These are phyloP conservation scores for Tolypocladium album DNA, from an alignment of 2,329 filamentous ascomycete species.

Conservation along the genomic window DNA sequence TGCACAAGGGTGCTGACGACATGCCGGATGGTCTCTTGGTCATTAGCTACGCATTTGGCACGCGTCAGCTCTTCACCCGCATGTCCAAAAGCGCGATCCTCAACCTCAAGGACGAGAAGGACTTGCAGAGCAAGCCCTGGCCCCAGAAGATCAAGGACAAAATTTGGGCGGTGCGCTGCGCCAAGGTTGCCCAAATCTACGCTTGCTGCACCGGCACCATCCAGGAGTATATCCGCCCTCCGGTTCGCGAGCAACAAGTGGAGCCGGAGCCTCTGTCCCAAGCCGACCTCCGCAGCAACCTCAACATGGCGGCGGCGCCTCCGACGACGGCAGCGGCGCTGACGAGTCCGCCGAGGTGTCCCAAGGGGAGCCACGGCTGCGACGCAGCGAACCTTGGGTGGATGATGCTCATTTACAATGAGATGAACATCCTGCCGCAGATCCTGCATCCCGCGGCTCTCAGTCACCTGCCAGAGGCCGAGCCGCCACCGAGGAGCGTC, in stretches of 20 bases:
- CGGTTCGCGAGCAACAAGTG: conserved; percentile 10
- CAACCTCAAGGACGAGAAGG: conserved; percentile 30
- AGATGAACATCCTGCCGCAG: conserved; percentile 31
- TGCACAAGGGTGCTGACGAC: conserved; percentile 33
- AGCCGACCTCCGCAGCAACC: conserved; percentile 9
- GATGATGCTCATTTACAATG: conserved; percentile 39
- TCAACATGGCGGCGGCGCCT: conserved; percentile 7
- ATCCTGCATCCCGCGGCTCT: conserved; percentile 23
- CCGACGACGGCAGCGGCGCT: conserved; percentile 12
- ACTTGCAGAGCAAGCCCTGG: conserved; percentile 32
- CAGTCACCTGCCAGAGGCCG: conserved; percentile 10
- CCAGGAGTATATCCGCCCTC: conserved; percentile 31
- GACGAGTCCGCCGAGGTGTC: conserved; percentile 33
- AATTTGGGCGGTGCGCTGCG: conserved; percentile 35
- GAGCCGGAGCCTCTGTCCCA: conserved; percentile 9
- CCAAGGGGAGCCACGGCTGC: conserved; percentile 37
- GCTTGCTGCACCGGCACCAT: conserved; percentile 32
- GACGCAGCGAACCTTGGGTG: conserved; percentile 43
- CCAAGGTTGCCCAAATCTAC: conserved; percentile 39
- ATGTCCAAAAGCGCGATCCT: conserved; percentile 39
- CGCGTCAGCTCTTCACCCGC: conserved; percentile 35
- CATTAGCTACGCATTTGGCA: conserved; percentile 42
- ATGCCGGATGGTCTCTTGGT: conserved; percentile 38
- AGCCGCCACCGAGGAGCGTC: conserved; percentile 26
- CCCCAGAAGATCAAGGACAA: conserved; percentile 35